Percentiles rank a stretch among this genome's conserved stretches.
Conservation (phyloP, 1,284 basidiomycete genomes). For the Ceratobasidium sp. region DNA sequence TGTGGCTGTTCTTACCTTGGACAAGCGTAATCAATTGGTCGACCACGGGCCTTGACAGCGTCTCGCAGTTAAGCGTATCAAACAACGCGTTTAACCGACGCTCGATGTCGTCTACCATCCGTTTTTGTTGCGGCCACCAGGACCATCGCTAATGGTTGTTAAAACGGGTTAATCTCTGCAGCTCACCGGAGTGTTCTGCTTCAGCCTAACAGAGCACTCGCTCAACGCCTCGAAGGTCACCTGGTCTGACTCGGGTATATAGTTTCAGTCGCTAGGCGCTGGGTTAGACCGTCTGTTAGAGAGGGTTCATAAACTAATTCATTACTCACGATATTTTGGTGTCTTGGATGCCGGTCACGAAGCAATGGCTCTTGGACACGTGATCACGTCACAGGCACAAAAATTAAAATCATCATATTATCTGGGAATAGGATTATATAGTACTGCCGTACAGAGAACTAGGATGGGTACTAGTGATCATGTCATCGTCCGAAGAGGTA, state of each 20-base stretch:
- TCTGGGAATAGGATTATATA: too few species aligned
- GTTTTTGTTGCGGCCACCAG: slow-evolving; percentile 80
- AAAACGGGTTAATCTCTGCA: not conserved
- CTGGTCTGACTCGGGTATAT: slow-evolving; percentile 81
- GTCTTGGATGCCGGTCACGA: slow-evolving; percentile 52
- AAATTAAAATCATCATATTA: too few species aligned
- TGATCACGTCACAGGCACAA: too few species aligned
- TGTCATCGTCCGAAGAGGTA: too few species aligned
- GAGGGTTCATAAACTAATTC: slow-evolving; percentile 57
- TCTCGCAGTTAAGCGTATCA: slow-evolving; percentile 92
- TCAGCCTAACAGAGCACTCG: slow-evolving; percentile 72
- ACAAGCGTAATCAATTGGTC: slow-evolving; percentile 76
- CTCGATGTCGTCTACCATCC: slow-evolving; percentile 89
- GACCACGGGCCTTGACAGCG: slow-evolving; percentile 77
- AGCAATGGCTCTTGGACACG: too few species aligned
- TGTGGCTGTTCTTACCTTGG: slow-evolving; percentile 66
- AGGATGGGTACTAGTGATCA: too few species aligned
- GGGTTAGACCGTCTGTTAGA: slow-evolving; percentile 53
- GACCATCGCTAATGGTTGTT: slow-evolving; percentile 45
- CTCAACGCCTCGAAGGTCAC: slow-evolving; percentile 78
- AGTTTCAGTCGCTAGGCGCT: slow-evolving; percentile 91
- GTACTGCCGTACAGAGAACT: too few species aligned
- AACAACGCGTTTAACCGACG: slow-evolving; percentile 88
- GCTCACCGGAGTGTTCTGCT: slow-evolving; percentile 77
- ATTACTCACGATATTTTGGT: slow-evolving; percentile 84